Percentiles rank a stretch among this genome's conserved stretches.
These are phyloP conservation scores for Closterium sp. DNA, from an alignment of 139 green algal species.

Conservation along the genomic window DNA sequence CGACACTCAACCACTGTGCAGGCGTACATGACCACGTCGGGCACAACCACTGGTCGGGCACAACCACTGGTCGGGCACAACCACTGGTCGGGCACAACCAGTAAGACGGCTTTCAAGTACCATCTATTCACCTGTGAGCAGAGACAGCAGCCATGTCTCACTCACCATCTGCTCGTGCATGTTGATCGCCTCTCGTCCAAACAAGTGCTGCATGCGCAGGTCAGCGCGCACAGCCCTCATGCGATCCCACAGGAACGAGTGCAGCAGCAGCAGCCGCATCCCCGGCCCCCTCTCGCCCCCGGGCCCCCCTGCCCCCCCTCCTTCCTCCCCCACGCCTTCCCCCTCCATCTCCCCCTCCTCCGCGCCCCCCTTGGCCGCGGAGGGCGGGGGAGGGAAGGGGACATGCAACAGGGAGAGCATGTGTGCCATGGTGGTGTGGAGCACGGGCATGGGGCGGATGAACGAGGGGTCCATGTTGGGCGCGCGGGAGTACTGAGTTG, in stretches of 20 bases:
- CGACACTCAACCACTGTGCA: too few relatives aligned
- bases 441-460: constrained; percentile 70
- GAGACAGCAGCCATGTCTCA: not conserved
- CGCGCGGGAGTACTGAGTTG: constrained; percentile 66
- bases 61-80: too few relatives aligned
- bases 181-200: constrained; percentile 10
- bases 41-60: too few relatives aligned
- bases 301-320: not conserved
- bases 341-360: constrained; percentile 1
- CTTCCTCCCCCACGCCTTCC: not conserved
- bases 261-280: constrained; percentile 56
- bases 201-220: constrained; percentile 71
- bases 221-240: constrained; percentile 77
- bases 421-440: constrained; percentile 71
- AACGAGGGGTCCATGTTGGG: constrained; percentile 48
- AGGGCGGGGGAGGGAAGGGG: constrained; percentile 14
- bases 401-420: constrained; percentile 68
- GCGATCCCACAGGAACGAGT: constrained; percentile 87
- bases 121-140: too few relatives aligned
- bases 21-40: too few relatives aligned
- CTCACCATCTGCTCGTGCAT: constrained; percentile 59
- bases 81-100: too few relatives aligned
- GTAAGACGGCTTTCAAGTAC: too few relatives aligned
- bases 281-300: not conserved
- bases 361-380: not conserved